These are phyloP conservation scores for Theileria parva DNA, from an alignment of 169 alveolate genomes.

Conservation along the genomic window DNA sequence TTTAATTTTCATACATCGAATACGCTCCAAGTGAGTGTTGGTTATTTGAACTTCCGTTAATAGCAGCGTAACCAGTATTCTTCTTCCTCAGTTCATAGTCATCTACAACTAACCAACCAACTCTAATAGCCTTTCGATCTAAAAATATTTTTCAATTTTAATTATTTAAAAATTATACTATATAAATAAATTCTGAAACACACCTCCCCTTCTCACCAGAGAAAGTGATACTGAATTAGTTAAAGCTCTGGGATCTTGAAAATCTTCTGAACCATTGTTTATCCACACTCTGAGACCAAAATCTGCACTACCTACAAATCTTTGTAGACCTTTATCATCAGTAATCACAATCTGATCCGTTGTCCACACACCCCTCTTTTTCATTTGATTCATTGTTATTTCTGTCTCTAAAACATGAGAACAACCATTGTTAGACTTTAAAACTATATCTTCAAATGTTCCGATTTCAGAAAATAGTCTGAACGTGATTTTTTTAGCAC, in stretches of 20 bases:
- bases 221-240: conserved; percentile 33
- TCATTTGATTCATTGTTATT: conserved; percentile 29
- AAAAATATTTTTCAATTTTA: conserved; percentile 1
- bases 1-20: background rate
- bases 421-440: conserved; percentile 37
- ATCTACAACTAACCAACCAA: conserved; percentile 55
- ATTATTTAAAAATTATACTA: background rate
- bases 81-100: conserved; percentile 23
- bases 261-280: conserved; percentile 65
- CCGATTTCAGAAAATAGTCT: conserved; percentile 68
- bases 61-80: conserved; percentile 45
- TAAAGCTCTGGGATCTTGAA: conserved; percentile 52
- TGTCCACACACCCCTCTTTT: conserved; percentile 70
- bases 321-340: conserved; percentile 39
- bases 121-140: conserved; percentile 31
- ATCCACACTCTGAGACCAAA: conserved; percentile 68
- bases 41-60: conserved; percentile 18
- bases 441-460: conserved; percentile 66
- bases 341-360: conserved; percentile 57
- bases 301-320: conserved; percentile 60
- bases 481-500: conserved; percentile 66
- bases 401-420: conserved; percentile 41
- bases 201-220: conserved; percentile 16
- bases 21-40: conserved; percentile 45
- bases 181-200: background rate